Percentiles rank a stretch among this genome's conserved stretches.
phyloP scores from a whole-genome alignment of 345 rosid species.

The Linum tenue region DNA sequence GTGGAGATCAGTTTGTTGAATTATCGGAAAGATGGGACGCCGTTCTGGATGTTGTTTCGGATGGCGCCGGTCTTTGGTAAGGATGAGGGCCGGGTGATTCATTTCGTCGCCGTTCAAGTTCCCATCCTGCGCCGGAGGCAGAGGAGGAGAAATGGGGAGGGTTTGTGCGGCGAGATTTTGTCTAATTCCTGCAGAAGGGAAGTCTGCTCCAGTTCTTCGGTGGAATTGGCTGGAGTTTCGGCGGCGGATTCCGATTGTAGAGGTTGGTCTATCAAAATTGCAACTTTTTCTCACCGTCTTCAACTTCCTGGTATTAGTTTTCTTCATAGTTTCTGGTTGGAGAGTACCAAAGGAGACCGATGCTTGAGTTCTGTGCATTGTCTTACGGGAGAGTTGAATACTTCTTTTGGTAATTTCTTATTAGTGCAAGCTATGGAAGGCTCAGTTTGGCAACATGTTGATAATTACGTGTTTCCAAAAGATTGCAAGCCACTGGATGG shows the following conservation, averaged over 20 bases:
- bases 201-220: constrained; percentile 45
- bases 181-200: constrained; percentile 82
- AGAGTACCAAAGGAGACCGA: too few relatives aligned
- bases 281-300: background rate
- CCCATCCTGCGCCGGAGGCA: constrained; percentile 29
- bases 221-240: constrained; percentile 34
- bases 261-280: constrained; percentile 30
- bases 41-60: constrained; percentile 84
- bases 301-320: background rate
- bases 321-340: background rate
- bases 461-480: too few relatives aligned
- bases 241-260: constrained; percentile 32
- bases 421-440: too few relatives aligned
- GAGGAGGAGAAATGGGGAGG: constrained; percentile 24
- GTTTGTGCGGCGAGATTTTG: constrained; percentile 34
- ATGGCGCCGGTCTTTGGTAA: constrained; percentile 59
- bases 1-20: constrained; percentile 56
- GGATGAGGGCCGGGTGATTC: constrained; percentile 50
- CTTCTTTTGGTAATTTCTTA: too few relatives aligned
- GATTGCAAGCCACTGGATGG: too few relatives aligned
- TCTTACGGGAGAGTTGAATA: too few relatives aligned
- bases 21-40: constrained; percentile 77
- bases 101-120: constrained; percentile 83
- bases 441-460: too few relatives aligned
- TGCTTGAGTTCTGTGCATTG: too few relatives aligned